Base-by-base conservation (phyloP, 768 basidiomycete genomes). In the Obba rivulosa region DNA sequence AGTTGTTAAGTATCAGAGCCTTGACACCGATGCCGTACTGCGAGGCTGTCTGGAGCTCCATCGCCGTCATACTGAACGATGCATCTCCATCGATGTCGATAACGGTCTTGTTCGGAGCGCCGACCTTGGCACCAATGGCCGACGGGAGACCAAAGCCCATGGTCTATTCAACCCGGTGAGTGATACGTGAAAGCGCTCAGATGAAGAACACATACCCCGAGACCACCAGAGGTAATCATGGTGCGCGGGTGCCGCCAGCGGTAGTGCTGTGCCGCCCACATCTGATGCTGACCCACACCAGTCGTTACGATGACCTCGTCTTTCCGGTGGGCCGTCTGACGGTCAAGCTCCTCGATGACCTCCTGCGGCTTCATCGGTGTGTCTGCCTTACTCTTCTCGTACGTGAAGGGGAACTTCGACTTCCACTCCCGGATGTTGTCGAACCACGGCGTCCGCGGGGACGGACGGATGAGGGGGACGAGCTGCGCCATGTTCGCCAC, bases 281-380 rank as follows among this genome's bases (percentile, higher is more conserved):
- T 98, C 69, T 99, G 95, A 70, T 98, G 96, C 66, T 99, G 96
- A 8, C 96, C 96, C 18, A 99, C 96, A 57, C 96, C 96, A 14
- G 96, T 99, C 10, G 91, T 68, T 45, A 99, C 69, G 61, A 99
- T 70, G 34, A 96, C 78, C 20, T 97, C 82, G 49, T 90, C 86
- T 71, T 98, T 95, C 66, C 72, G 79, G 50, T 86, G 75, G 41
- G 72, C 73, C n/a, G 81, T 81, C 71, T 92, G 88, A 45, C 62
- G 73, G 60, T 98, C 85, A 36, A 99, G 76, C 70, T 94, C 94
- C 70, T 92, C 87, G 35, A 99, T 81, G 46, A 97, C 91, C 68
- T 94, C 92, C 68, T 99, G 96, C 0, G 95, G 95, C 76, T 98
- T 99, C 74, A 94, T 83, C 36, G 76, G 63, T 52, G 8, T 7